Conservation (phyloP, 2,329 filamentous ascomycete genomes). For the Hysterium pulicare region DNA sequence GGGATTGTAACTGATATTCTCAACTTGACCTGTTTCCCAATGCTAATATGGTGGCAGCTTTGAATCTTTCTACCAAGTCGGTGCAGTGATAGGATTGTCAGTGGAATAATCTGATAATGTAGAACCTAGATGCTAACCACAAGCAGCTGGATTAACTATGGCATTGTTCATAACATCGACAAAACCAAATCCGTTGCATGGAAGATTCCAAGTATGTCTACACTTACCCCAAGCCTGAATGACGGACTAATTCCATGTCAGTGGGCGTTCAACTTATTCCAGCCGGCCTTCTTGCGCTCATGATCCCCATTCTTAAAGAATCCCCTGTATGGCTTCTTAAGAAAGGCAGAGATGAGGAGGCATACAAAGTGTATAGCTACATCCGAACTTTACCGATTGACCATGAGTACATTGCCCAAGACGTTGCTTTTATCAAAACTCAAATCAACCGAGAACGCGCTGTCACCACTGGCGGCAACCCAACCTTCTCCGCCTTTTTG, state of each 20-base stretch:
- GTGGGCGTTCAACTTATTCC: constrained; percentile 46
- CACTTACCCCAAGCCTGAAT: too few relatives aligned
- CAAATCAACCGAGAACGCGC: constrained; percentile 31
- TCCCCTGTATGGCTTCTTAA: constrained; percentile 31
- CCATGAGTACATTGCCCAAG: constrained; percentile 40
- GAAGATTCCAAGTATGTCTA: constrained; percentile 64
- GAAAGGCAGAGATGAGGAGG: constrained; percentile 35
- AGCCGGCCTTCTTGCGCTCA: constrained; percentile 32
- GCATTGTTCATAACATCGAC: constrained; percentile 38
- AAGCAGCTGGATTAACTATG: constrained; percentile 44
- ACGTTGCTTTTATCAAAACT: constrained; percentile 28
- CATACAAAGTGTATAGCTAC: constrained; percentile 38
- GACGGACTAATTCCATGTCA: too few relatives aligned
- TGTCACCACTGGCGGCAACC: constrained; percentile 22
- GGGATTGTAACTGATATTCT: too few relatives aligned
- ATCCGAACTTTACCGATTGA: constrained; percentile 46
- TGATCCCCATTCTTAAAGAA: constrained; percentile 33
- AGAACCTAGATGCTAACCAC: too few relatives aligned
- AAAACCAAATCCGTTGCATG: constrained; percentile 53
- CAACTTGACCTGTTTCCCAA: too few relatives aligned
- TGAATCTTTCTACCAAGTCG: constrained; percentile 62
- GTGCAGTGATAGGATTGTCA: constrained; percentile 51
- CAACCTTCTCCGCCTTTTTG: constrained; percentile 32
- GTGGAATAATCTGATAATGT: too few relatives aligned
- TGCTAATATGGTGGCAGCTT: too few relatives aligned